These are phyloP conservation scores for Pestalotiopsis sp. DNA, from an alignment of 2,329 filamentous ascomycete genomes.

Conservation along the genomic window DNA sequence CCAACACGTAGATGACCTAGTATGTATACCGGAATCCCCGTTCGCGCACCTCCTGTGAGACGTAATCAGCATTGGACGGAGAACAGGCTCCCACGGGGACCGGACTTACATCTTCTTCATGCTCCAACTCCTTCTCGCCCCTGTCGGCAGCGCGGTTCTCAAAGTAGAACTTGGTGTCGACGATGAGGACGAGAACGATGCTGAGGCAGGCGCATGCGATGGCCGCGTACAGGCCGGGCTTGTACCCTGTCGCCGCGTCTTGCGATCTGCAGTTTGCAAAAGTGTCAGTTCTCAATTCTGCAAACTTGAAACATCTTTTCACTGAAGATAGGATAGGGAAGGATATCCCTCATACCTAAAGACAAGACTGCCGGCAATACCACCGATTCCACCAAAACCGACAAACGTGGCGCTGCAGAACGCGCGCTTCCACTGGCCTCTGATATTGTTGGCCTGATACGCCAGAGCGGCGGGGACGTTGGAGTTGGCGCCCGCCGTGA, in stretches of 20 bases:
- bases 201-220: constrained; percentile 49
- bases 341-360: constrained; percentile 42
- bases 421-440: constrained; percentile 83
- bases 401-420: constrained; percentile 76
- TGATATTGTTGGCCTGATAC: constrained; percentile 84
- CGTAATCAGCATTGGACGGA: constrained; percentile 3
- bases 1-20: neutral
- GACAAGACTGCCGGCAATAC: constrained; percentile 71
- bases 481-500: constrained; percentile 74
- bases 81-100: neutral
- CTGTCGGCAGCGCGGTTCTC: constrained; percentile 52
- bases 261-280: constrained; percentile 28
- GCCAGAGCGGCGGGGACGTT: constrained; percentile 75
- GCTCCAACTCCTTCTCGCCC: constrained; percentile 52
- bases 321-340: too few relatives aligned
- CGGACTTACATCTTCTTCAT: constrained; percentile 43
- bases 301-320: too few relatives aligned
- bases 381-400: constrained; percentile 73
- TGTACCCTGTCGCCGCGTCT: constrained; percentile 52
- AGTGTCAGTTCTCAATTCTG: too few relatives aligned
- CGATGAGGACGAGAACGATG: constrained; percentile 43
- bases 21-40: constrained; percentile 15
- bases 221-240: constrained; percentile 55
- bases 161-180: constrained; percentile 41
- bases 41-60: constrained; percentile 9